These are phyloP conservation scores for Chlorella sp. DNA, from an alignment of 139 green algal species.

Conservation along the genomic window DNA sequence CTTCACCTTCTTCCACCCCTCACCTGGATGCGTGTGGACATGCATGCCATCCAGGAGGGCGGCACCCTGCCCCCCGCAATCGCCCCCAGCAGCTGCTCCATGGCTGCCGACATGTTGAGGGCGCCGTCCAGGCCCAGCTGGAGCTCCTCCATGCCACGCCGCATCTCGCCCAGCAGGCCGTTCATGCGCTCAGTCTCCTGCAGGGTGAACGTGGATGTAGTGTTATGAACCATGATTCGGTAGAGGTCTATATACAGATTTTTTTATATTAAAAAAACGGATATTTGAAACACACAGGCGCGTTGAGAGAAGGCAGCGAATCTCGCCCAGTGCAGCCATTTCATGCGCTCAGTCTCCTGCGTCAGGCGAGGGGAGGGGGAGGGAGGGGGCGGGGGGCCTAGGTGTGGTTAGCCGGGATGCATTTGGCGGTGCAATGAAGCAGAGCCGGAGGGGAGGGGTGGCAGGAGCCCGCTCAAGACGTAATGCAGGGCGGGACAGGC, in stretches of 20 bases:
- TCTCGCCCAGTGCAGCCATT: slow-evolving; percentile 82
- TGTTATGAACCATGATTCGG: too few species aligned
- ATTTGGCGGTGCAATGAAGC: background rate
- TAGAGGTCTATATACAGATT: too few species aligned
- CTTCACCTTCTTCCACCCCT: too few species aligned
- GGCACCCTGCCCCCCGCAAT: slow-evolving; percentile 44
- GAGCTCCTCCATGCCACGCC: slow-evolving; percentile 84
- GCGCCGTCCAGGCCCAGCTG: slow-evolving; percentile 92
- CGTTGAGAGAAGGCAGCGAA: too few species aligned
- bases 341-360: slow-evolving; percentile 91
- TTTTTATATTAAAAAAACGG: too few species aligned
- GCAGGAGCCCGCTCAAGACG: too few species aligned
- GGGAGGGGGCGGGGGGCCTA: too few species aligned
- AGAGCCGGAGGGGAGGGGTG: too few species aligned
- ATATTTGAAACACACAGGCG: too few species aligned
- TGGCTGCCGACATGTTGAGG: slow-evolving; percentile 89
- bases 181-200: slow-evolving; percentile 93
- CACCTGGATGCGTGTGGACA: slow-evolving; percentile 84
- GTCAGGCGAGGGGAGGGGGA: background rate
- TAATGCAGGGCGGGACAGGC: too few species aligned
- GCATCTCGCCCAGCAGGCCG: slow-evolving; percentile 83
- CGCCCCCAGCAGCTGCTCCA: slow-evolving; percentile 53
- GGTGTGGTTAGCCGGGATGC: too few species aligned
- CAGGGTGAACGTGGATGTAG: too few species aligned
- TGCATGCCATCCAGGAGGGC: slow-evolving; percentile 80